These are phyloP conservation scores for Hydrangea macrophylla DNA, from an alignment of 148 eudicot genomes.

Conservation along the genomic window DNA sequence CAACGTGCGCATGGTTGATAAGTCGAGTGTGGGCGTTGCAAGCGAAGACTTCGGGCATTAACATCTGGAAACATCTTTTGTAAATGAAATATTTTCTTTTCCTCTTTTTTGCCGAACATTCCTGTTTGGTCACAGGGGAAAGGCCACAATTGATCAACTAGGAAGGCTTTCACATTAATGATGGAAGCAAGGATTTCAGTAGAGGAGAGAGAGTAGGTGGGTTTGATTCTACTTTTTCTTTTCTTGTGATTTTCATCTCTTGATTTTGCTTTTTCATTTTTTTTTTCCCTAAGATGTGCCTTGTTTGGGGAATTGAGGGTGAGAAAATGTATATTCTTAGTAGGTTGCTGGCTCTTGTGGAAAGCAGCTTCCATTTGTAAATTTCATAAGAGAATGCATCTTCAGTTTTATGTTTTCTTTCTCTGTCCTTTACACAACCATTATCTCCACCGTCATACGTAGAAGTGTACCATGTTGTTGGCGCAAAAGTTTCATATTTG, in stretches of 20 bases:
- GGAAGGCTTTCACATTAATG: conserved; percentile 20
- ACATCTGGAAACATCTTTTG: conserved; percentile 24
- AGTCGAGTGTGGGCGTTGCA: conserved; percentile 74
- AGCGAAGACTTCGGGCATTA: conserved; percentile 56
- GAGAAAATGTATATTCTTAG: conserved; percentile 61
- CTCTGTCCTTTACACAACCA: neutral
- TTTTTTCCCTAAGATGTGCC: conserved; percentile 11
- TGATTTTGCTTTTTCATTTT: conserved; percentile 27
- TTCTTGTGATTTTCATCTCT: conserved; percentile 22
- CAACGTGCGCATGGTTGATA: conserved; percentile 84
- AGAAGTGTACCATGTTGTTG: too few relatives aligned
- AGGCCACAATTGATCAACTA: conserved; percentile 19
- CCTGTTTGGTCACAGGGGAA: conserved; percentile 14
- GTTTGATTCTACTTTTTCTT: conserved; percentile 18
- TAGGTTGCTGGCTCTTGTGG: conserved; percentile 40
- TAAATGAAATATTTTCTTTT: conserved; percentile 19
- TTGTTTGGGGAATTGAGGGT: conserved; percentile 34
- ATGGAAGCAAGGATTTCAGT: conserved; percentile 16
- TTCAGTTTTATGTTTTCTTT: neutral
- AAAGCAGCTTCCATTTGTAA: conserved; percentile 48
- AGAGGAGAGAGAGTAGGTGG: conserved; percentile 18
- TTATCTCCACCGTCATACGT: too few relatives aligned
- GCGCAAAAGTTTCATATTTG: too few relatives aligned
- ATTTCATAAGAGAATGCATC: conserved; percentile 43
- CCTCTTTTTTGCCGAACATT: neutral